Base-by-base conservation (phyloP, 768 basidiomycete genomes). In the Termitomyces sp. region DNA sequence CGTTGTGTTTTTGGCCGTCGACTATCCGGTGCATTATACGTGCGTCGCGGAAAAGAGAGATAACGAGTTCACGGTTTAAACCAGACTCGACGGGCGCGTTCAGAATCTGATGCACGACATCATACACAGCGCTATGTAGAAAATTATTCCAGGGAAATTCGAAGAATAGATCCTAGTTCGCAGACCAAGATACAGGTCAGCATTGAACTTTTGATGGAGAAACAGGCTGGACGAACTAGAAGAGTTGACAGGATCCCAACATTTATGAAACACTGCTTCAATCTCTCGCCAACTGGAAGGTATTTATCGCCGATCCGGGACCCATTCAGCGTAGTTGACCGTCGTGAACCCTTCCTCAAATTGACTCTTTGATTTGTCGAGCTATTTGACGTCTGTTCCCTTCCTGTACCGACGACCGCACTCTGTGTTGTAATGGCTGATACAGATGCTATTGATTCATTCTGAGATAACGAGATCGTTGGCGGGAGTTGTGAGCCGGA, bases 101-200 rank as follows among this genome's bases (percentile, higher is more conserved):
- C 55, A 99, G 79, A 46, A 98, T 87, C 70, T 98, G 97, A 68
- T 98, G 97, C 1, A 98, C 79, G 57, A 97, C 76, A 69, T 99
- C 97, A 68, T 98, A 98, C 18, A 97, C 93, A 32, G 94, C 88
- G 65, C 92, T 94, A 69, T 99, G 97, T 32, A 98, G 74, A 70
- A 98, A 98, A 68, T 98, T 98, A 72, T 99, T 98, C 88, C 92
- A 93, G 0, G 95, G 94, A 66, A 88, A 97, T 59, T 90, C 87
- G 68, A 98, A 98, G 77, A 98, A 98, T 38, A 98, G 78, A 64
- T 95, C 91, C 94, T 96, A 64, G 24, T 46, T 50, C 28, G 7
- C 18, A 48, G 38, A 56, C 41, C 54, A 58, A 14, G 6, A n/a
- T 14, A 3, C 2, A 40, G 30, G 26, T 52, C 26, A 52, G 38